A percentile compares a stretch with the other conserved stretches of the same genome.
Conservation (phyloP, 208 protist species). For the Acanthamoeba healyi region DNA sequence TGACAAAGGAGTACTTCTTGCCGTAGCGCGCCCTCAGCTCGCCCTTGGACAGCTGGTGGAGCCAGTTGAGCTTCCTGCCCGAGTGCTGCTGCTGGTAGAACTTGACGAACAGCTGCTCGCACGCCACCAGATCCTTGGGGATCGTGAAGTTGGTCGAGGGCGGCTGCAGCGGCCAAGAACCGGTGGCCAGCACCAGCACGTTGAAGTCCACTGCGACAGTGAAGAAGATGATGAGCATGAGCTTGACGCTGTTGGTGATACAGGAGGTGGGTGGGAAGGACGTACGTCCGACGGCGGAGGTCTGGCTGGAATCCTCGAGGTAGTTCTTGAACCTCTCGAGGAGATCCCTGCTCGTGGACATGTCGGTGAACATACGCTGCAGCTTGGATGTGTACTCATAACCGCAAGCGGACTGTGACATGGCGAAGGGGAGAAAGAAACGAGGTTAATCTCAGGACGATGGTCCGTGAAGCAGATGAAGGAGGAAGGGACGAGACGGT, state of each 20-base stretch:
- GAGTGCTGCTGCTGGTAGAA: conserved; percentile 83
- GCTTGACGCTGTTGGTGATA: no score
- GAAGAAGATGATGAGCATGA: background rate
- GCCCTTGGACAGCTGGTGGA: conserved; percentile 87
- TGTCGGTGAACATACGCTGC: conserved; percentile 92
- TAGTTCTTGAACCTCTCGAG: conserved; percentile 82
- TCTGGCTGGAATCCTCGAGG: conserved; percentile 68
- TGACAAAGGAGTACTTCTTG: conserved; percentile 82
- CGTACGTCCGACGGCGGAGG: conserved; percentile 36
- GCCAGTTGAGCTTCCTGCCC: conserved; percentile 89
- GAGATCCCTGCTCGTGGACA: conserved; percentile 85
- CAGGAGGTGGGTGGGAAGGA: no score
- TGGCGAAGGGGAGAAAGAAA: background rate
- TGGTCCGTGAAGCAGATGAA: no score
- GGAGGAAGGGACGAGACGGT: no score
- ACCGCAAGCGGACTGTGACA: conserved; percentile 83
- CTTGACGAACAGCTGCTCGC: conserved; percentile 77
- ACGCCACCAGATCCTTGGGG: conserved; percentile 81
- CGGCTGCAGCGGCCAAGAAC: conserved; percentile 87
- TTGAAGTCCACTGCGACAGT: conserved; percentile 81
- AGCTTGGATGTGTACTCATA: conserved; percentile 91
- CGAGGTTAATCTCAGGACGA: background rate
- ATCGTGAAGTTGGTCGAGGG: conserved; percentile 86
- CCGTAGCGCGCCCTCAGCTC: conserved; percentile 86
- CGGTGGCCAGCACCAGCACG: conserved; percentile 85